Evolutionary conservation across 208 protist genomes (phyloP), one percentile per base, ranked within the genome.

Genomic region (Leishmania major): DNA sequence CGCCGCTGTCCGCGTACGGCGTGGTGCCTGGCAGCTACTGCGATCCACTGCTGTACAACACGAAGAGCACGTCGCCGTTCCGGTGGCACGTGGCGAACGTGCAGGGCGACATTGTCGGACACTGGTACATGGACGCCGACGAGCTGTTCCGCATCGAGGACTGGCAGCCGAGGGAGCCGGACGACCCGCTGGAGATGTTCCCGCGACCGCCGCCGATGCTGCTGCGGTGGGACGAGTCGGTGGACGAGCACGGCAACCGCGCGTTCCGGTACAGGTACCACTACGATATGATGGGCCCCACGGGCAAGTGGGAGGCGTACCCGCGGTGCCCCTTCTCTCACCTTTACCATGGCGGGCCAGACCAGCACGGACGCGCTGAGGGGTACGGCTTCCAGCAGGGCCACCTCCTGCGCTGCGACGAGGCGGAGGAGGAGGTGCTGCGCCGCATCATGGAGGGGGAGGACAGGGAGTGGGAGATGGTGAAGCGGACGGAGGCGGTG

Each of bases 41-140:
- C 82, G 94, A 97, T 75, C 94, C 94, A 51, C 84, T 97, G 69
- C 87, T 97, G 87, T 97, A 97, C 85, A 97, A 97, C 88, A 97
- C 94, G 15, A 97, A 97, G 82, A 91, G 92, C 85, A 97, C 94
- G 37, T 96, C 94, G 19, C 94, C 94, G 1, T 97, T 97, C 74
- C 94, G 94, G 81, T 97, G 94, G 93, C 94, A 96, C 80, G 90
- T 96, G 0, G 90, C 93, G 17, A 96, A 96, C 75, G 91, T 91
- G 25, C 77, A 91, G 40, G 91, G 87, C 62, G 94, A 97, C 78
- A 95, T 97, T 85, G 93, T 96, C 5, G 94, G 94, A 7, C 93
- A 97, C 90, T 97, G 93, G 93, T 97, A 97, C 89, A 93, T 97
- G 88, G 94, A 97, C 75, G 92, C 91, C 11, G 94, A 97, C 75